Conservation (phyloP, 768 basidiomycete genomes). For the Epithele typhae region DNA sequence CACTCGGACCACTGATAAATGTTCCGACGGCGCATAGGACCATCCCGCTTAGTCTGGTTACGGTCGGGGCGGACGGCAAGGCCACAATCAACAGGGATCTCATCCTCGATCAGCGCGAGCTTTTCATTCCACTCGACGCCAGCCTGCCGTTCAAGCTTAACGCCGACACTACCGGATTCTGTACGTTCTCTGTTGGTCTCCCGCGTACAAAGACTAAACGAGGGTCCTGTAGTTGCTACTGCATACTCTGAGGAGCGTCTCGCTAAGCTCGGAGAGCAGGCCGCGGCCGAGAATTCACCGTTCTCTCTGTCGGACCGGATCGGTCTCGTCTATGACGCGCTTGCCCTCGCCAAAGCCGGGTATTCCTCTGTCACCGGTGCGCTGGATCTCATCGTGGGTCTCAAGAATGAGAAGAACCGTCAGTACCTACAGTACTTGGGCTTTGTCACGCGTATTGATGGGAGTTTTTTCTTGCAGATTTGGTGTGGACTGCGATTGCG, state of each 20-base stretch:
- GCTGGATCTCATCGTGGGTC: conserved; percentile 63
- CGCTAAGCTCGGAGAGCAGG: conserved; percentile 73
- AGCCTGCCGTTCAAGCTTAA: conserved; percentile 86
- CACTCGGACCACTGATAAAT: too few relatives aligned
- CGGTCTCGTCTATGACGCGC: conserved; percentile 80
- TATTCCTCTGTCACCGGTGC: conserved; percentile 72
- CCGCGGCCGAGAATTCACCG: conserved; percentile 55
- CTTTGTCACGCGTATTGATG: too few relatives aligned
- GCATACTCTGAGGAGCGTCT: conserved; percentile 80
- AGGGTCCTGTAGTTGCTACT: conserved; percentile 61
- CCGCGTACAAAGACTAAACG: not conserved
- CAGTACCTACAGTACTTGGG: conserved; percentile 25
- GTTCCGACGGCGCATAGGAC: conserved; percentile 66
- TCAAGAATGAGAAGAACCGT: conserved; percentile 78
- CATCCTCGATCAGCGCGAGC: conserved; percentile 67
- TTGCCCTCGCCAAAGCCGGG: conserved; percentile 79
- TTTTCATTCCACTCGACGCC: conserved; percentile 68
- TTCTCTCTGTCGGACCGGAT: conserved; percentile 86
- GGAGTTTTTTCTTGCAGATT: conserved; percentile 40
- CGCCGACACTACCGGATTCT: conserved; percentile 84
- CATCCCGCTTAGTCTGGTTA: conserved; percentile 72
- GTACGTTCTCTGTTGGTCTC: conserved; percentile 32
- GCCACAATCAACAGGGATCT: conserved; percentile 52
- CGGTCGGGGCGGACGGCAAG: conserved; percentile 55
- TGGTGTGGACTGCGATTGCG: conserved; percentile 76